Evolutionary conservation across 768 basidiomycete species (phyloP).

Genomic region (Suillus tomentosus): DNA sequence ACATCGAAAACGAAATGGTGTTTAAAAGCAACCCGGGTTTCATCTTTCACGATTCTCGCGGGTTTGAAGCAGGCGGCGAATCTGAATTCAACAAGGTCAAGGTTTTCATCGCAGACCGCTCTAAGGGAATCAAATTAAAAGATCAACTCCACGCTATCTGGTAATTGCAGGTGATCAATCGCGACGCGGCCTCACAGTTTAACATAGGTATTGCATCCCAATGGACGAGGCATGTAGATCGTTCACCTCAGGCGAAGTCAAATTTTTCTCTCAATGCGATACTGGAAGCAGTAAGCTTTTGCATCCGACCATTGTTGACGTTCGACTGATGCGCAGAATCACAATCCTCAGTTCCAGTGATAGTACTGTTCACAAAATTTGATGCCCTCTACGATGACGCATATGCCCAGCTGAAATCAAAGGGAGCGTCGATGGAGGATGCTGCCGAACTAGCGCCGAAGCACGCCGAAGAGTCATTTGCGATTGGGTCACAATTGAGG

Average conservation of each 20-base stretch:
- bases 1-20: not conserved
- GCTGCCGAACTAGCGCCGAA: too few species aligned
- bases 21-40: not conserved
- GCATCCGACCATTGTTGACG: not conserved
- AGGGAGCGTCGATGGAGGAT: not conserved
- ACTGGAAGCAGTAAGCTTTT: not conserved
- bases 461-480: too few species aligned
- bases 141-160: not conserved
- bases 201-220: not conserved
- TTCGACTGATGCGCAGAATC: not conserved
- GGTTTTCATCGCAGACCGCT: not conserved
- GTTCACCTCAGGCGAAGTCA: not conserved
- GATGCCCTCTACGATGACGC: not conserved
- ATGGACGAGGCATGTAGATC: not conserved
- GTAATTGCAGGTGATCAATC: not conserved
- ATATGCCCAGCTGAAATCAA: not conserved
- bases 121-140: not conserved
- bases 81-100: not conserved
- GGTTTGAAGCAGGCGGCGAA: not conserved
- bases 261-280: not conserved
- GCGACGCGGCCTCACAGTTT: not conserved
- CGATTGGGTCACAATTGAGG: too few species aligned
- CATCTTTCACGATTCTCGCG: not conserved
- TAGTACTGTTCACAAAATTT: not conserved
- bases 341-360: not conserved